Base-by-base conservation (phyloP, 2,329 filamentous ascomycete species). In the Fragosphaeria purpurea region DNA sequence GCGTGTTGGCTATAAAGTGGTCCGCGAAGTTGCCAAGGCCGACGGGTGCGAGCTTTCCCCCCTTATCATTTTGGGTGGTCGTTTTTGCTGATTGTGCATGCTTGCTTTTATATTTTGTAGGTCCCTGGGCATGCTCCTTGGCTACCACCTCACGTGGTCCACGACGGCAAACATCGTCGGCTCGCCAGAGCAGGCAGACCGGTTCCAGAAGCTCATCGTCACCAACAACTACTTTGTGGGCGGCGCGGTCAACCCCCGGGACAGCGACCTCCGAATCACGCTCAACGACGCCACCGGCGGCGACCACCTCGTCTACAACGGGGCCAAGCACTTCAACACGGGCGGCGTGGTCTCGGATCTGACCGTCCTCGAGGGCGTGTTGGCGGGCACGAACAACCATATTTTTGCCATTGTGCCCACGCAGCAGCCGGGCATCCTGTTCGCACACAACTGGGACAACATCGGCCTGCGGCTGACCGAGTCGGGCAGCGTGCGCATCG, bases 301-400 rank as follows among this genome's bases (percentile, higher is more conserved):
- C 1, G 74, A 79, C 4, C 65, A 72, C 3, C 61, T 84, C 11
- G 61, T 80, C 2, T 84, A 82, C 62, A 76, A 77, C 52, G 80
- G 81, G 1, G 72, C 70, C 63, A 85, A 85, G 62, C 70, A 76
- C 63, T 85, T 85, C 69, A 85, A 81, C 59, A 85, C 81, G 0
- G 82, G 82, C 0, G 81, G 80, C 32, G 80, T 83, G 0, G 70
- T 85, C 2, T 83, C 79, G 0, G 81, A 85, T 52, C 64, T 85
- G 22, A 83, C 80, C 0, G 78, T 85, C 0, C 70, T 85, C 0
- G 81, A 85, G 57, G 81, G 82, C 22, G 75, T 79, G 1, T 66
- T 74, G n/a, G 72, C 77, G 6, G 75, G 70, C 13, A 81, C 78
- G 0, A 68, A 72, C 5, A 68, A 80, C 48, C 80, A 84, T 58